phyloP scores from a whole-genome alignment of 2,329 filamentous ascomycete species.

The Curvularia sp. region DNA sequence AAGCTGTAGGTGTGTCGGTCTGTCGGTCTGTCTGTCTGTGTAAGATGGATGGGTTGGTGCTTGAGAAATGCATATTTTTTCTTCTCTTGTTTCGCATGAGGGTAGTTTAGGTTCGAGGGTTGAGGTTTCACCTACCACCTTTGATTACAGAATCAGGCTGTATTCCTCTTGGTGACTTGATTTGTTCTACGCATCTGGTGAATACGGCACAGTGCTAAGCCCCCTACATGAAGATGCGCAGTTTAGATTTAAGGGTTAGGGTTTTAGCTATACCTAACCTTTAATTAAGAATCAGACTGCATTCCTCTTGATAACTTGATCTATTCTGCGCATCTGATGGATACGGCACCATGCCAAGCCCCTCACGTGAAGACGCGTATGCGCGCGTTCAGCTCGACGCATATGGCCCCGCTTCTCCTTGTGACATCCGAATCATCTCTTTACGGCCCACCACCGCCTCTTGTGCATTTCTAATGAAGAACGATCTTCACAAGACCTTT shows the following conservation, averaged over 20 bases:
- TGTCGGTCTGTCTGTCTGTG: background rate
- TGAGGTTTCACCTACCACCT: background rate
- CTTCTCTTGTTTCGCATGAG: background rate
- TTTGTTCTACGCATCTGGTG: background rate
- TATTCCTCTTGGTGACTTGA: background rate
- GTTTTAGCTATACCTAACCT: background rate
- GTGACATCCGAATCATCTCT: background rate
- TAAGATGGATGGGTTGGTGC: background rate
- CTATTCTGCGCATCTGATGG: background rate
- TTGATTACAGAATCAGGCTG: background rate
- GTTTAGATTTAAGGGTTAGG: background rate
- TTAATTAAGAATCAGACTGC: no score
- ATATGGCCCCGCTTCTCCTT: background rate
- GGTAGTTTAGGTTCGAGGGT: background rate
- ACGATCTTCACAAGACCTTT: conserved; percentile 27
- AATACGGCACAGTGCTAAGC: background rate
- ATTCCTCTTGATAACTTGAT: background rate
- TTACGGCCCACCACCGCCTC: background rate
- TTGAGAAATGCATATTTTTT: background rate
- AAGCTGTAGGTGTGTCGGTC: conserved; percentile 45
- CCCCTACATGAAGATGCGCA: conserved; percentile 4
- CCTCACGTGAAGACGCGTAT: conserved; percentile 6
- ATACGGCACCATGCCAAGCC: background rate
- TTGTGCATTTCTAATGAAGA: conserved; percentile 14
- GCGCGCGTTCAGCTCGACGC: background rate